Conservation (phyloP, 495 filamentous ascomycete species). For the Rusavskia elegans region DNA sequence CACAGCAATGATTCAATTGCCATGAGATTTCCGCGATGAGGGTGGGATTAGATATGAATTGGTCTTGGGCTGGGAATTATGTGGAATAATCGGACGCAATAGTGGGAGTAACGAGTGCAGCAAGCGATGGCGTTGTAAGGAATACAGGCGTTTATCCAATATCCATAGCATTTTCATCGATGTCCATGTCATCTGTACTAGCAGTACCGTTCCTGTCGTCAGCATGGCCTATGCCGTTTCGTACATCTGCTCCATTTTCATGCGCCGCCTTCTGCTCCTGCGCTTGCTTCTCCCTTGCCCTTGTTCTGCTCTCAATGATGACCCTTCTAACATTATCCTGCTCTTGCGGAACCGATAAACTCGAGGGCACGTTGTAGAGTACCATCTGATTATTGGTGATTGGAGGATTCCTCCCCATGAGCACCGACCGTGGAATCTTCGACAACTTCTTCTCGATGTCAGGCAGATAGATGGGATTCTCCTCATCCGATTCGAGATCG, state of each 20-base stretch:
- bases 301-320: conserved; percentile 64
- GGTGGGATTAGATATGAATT: not conserved
- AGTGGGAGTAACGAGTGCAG: not conserved
- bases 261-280: conserved; percentile 3
- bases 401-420: conserved; percentile 29
- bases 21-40: not conserved
- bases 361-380: conserved; percentile 63
- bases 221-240: not conserved
- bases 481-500: conserved; percentile 36
- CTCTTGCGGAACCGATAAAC: conserved; percentile 58
- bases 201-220: not conserved
- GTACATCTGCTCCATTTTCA: not conserved
- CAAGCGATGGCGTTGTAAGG: not conserved
- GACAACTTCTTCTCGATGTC: conserved; percentile 69
- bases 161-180: conserved; percentile 57
- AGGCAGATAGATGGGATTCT: conserved; percentile 56
- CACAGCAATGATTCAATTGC: no score
- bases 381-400: conserved; percentile 51
- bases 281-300: conserved; percentile 38
- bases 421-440: conserved; percentile 50
- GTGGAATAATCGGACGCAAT: not conserved
- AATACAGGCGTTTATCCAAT: conserved; percentile 30
- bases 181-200: not conserved
- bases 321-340: conserved; percentile 72
- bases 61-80: not conserved